These are phyloP conservation scores for Cercospora sp. DNA, from an alignment of 2,329 filamentous ascomycete genomes.

Conservation along the genomic window DNA sequence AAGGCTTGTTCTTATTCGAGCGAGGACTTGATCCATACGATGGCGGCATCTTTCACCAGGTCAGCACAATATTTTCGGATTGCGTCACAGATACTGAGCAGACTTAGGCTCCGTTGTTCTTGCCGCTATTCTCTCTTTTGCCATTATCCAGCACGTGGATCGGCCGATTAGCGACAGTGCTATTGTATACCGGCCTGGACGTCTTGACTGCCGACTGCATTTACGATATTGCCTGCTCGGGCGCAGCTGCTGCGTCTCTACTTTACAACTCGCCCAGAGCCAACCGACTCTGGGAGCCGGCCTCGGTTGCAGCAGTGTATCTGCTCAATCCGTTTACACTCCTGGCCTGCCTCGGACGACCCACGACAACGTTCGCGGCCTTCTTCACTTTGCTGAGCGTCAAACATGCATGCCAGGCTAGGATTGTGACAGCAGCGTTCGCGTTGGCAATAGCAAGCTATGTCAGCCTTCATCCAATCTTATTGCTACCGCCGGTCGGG, in stretches of 20 bases:
- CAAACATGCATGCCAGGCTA: conserved; percentile 73
- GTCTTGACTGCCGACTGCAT: conserved; percentile 79
- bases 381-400: conserved; percentile 83
- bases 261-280: conserved; percentile 78
- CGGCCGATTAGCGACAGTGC: conserved; percentile 59
- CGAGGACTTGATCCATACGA: conserved; percentile 97
- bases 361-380: conserved; percentile 85
- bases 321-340: conserved; percentile 95
- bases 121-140: conserved; percentile 87
- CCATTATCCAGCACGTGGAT: conserved; percentile 63
- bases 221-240: conserved; percentile 75
- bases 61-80: conserved; percentile 33
- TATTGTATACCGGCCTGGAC: conserved; percentile 81
- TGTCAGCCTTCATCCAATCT: conserved; percentile 84
- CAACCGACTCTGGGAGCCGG: conserved; percentile 70
- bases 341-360: conserved; percentile 83
- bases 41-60: conserved; percentile 77
- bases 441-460: conserved; percentile 86
- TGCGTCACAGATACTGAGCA: conserved; percentile 11
- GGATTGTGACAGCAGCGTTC: conserved; percentile 72
- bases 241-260: conserved; percentile 71
- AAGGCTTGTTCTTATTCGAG: conserved; percentile 92
- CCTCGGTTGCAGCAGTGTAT: conserved; percentile 77
- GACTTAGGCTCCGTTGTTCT: conserved; percentile 75
- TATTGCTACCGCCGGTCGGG: conserved; percentile 79